Evolutionary conservation across 148 eudicot genomes (phyloP), one percentile per base, ranked within the genome.

Genomic region (Limonium bicolor): DNA sequence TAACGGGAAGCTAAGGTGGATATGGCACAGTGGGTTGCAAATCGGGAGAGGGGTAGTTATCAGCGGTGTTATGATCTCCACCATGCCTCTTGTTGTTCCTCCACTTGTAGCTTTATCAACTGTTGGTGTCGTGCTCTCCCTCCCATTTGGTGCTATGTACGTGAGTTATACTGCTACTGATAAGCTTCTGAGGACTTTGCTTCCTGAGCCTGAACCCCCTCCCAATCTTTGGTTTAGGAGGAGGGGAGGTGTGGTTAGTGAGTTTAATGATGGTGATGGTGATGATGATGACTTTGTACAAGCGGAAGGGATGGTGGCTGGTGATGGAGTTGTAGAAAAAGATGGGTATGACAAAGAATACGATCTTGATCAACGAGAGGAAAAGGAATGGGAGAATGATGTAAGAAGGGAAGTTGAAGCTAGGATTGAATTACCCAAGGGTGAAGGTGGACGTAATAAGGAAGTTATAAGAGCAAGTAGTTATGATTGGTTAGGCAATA

Each of bases 11-110:
- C 30, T 50, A 32, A 38, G 67, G 20, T 52, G 75, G 77, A 41
- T 77, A 12, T 56, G 76, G 56, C 31, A 60, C 36, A 56, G 30
- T 46, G 80, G 80, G 33, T 50, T 77, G 32, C 48, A 36, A 33
- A 30, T 76, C n/a, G 88, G 94, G 21, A 82, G 66, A 62, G 82
- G 62, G 54, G 53, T 73, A 50, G 68, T 57, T 14, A 22, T 82
- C 0, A 54, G 78, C 0, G 78, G 88, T 18, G 50, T 67, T 13
- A 56, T 78, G 28, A 65, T 76, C 34, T 68, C 96, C 33, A 71
- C 96, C 19, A 73, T 67, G 14, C 77, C 96, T 0, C 37, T 87
- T 21, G 58, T 82, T 55, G 69, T 87, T 50, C 96, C 94, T 52
- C 74, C 85, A 0, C 61, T 82, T 30, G 60, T 86, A 8, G 79